A percentile compares a stretch with the other conserved stretches of the same genome.
These are phyloP conservation scores for Botrytis deweyae DNA, from an alignment of 2,329 filamentous ascomycete genomes.

Conservation along the genomic window DNA sequence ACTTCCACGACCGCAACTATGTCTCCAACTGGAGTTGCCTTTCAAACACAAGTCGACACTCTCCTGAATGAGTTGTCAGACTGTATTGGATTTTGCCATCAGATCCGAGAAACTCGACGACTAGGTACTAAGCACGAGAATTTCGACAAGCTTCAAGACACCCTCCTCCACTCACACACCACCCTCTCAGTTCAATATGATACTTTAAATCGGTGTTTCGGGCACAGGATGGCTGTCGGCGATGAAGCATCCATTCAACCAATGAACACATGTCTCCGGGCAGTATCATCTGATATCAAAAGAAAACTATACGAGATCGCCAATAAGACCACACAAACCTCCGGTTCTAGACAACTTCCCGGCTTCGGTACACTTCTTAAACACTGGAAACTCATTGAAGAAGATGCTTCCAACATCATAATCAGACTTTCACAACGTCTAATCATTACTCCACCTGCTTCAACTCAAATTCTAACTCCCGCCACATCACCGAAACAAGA, in stretches of 20 bases:
- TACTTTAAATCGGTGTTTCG: constrained; percentile 9
- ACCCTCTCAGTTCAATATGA: constrained; percentile 7
- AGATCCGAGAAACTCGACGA: constrained; percentile 15
- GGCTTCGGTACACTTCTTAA: constrained; percentile 12
- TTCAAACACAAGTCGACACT: constrained; percentile 8
- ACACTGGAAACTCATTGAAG: constrained; percentile 12
- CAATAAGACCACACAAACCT: background rate
- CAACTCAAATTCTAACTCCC: background rate
- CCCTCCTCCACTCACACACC: background rate
- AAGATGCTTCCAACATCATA: constrained; percentile 8
- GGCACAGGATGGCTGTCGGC: constrained; percentile 4
- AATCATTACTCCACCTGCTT: constrained; percentile 10
- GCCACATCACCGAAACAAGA: background rate
- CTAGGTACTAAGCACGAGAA: constrained; percentile 14
- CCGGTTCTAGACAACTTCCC: constrained; percentile 1
- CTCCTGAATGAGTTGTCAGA: constrained; percentile 12
- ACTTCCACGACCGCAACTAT: background rate
- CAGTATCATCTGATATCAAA: constrained; percentile 14
- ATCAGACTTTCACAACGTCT: constrained; percentile 12
- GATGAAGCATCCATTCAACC: background rate
- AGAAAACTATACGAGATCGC: constrained; percentile 9
- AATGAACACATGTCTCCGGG: constrained; percentile 15
- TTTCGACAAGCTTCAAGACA: constrained; percentile 8
- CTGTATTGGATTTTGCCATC: constrained; percentile 10
- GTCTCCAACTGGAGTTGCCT: constrained; percentile 12